Evolutionary conservation across 176 grass and related monocot species (phyloP).

Genomic region (Hyparrhenia diplandra): DNA sequence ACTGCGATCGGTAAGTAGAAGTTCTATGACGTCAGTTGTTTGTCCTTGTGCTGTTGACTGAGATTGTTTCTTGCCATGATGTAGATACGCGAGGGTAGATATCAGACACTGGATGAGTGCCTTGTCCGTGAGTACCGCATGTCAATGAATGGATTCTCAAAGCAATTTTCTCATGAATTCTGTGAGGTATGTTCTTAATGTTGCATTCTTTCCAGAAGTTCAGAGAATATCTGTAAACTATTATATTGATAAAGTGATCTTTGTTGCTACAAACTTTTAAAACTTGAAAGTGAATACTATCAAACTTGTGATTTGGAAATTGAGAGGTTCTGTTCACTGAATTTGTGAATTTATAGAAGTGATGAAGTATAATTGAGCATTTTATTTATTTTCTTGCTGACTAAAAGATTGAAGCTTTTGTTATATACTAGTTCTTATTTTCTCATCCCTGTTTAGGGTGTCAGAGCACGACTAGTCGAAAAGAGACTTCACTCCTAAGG

Average conservation of each 20-base stretch:
- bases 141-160: constrained; percentile 72
- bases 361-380: background rate
- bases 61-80: constrained; percentile 8
- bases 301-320: background rate
- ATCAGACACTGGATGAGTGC: constrained; percentile 94
- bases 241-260: background rate
- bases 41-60: constrained; percentile 11
- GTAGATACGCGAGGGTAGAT: constrained; percentile 93
- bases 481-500: constrained; percentile 86
- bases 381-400: background rate
- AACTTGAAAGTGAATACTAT: constrained; percentile 1
- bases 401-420: background rate
- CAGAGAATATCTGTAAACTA: background rate
- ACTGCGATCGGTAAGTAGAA: constrained; percentile 71
- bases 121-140: constrained; percentile 94
- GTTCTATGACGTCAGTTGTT: background rate
- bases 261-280: background rate
- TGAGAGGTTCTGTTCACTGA: background rate
- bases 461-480: constrained; percentile 71
- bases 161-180: constrained; percentile 75
- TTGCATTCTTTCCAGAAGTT: background rate
- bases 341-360: background rate
- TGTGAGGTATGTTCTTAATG: constrained; percentile 54
- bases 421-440: background rate
- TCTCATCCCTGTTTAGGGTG: constrained; percentile 48